phyloP scores from a whole-genome alignment of 805 yeast species.

The Isabelozyma heimii region DNA sequence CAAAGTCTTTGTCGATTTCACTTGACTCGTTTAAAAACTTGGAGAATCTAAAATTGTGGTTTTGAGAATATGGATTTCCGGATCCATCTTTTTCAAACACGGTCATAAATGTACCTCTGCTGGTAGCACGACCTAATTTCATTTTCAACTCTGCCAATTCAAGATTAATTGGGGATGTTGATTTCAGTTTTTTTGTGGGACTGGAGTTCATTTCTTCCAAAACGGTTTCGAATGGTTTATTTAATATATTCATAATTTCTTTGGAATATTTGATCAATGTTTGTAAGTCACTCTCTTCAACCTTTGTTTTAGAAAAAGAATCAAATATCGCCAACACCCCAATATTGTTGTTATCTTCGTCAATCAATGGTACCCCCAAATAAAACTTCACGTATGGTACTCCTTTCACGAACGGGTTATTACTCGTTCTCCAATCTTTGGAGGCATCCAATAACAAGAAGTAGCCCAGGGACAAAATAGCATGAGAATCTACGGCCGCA shows the following conservation, averaged over 20 bases:
- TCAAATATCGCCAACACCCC: slow-evolving; percentile 65
- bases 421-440: slow-evolving; percentile 65
- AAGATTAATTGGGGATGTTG: slow-evolving; percentile 6
- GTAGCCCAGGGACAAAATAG: slow-evolving; percentile 55
- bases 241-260: slow-evolving; percentile 42
- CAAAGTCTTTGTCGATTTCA: slow-evolving; percentile 1
- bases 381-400: slow-evolving; percentile 60
- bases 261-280: slow-evolving; percentile 35
- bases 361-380: slow-evolving; percentile 58
- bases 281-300: slow-evolving; percentile 32
- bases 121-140: slow-evolving; percentile 58
- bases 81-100: slow-evolving; percentile 65
- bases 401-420: slow-evolving; percentile 63
- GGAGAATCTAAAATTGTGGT: slow-evolving; percentile 43
- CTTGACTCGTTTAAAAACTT: slow-evolving; percentile 10
- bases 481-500: slow-evolving; percentile 66
- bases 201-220: slow-evolving; percentile 3
- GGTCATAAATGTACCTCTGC: slow-evolving; percentile 36
- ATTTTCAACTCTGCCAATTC: slow-evolving; percentile 29
- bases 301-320: slow-evolving; percentile 33
- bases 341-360: slow-evolving; percentile 38
- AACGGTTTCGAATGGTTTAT: slow-evolving; percentile 24
- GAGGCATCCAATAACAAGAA: slow-evolving; percentile 59
- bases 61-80: slow-evolving; percentile 57
- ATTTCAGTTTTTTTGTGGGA: slow-evolving; percentile 9